phyloP scores from a whole-genome alignment of 2,329 filamentous ascomycete genomes.

The Diaporthe citriasiana region DNA sequence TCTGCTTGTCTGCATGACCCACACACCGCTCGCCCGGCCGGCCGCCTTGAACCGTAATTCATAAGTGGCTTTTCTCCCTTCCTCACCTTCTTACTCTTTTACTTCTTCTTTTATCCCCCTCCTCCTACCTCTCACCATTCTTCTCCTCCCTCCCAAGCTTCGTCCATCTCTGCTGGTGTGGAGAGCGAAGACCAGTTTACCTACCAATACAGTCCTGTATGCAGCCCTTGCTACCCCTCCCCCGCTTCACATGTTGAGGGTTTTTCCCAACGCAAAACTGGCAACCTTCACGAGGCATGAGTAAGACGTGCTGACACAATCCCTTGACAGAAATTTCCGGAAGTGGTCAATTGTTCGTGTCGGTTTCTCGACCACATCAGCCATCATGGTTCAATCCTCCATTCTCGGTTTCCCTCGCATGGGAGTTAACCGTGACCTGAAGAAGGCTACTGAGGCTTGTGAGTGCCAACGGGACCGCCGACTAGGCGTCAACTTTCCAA shows the following conservation, averaged over 20 bases:
- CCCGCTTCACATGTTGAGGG: slow-evolving; percentile 12
- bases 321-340: slow-evolving; percentile 5
- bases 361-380: slow-evolving; percentile 45
- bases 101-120: slow-evolving; percentile 19
- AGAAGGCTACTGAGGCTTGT: slow-evolving; percentile 99
- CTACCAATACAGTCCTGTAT: slow-evolving; percentile 32
- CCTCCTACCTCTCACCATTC: slow-evolving; percentile 38
- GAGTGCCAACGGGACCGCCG: slow-evolving; percentile 50
- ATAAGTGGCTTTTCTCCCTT: slow-evolving; percentile 39
- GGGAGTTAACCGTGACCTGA: slow-evolving; percentile 98
- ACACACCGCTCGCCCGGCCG: slow-evolving; percentile 36
- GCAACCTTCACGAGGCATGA: not conserved
- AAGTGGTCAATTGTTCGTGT: slow-evolving; percentile 42
- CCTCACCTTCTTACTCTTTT: slow-evolving; percentile 17
- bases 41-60: slow-evolving; percentile 30
- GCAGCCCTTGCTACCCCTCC: not conserved
- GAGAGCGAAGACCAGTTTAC: slow-evolving; percentile 33
- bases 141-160: slow-evolving; percentile 33
- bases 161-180: slow-evolving; percentile 41
- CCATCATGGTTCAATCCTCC: slow-evolving; percentile 76
- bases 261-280: not conserved
- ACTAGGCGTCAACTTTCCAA: not conserved
- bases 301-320: slow-evolving; percentile 24
- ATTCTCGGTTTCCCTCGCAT: slow-evolving; percentile 99
- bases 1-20: slow-evolving; percentile 28